Evolutionary conservation across 2,329 filamentous ascomycete species (phyloP), one percentile per base, ranked within the genome.

Genomic region (Piedraia hortae): DNA sequence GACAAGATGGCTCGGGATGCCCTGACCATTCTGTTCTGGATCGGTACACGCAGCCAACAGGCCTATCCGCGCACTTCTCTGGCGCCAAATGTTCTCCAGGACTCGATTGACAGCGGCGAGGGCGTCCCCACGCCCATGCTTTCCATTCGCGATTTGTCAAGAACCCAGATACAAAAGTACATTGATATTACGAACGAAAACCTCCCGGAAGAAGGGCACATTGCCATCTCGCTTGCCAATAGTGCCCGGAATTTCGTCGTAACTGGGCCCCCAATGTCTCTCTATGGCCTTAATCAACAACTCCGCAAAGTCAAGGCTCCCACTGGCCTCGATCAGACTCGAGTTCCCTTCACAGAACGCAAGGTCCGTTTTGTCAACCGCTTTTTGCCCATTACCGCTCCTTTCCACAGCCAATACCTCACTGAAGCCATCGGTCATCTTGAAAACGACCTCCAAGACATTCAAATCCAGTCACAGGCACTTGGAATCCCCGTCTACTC

Each of bases 141-240:
- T 33, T 93, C 85, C 39, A 89, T 97, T 33, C 75, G 85, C 21
- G 85, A 97, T 41, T 62, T 97, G 13, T 71, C 82, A 1, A 64
- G 72, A 38, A 61, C 68, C 19, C 73, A 88, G 34, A 75, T 97
- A 7, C 80, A 97, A 48, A 78, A 82, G 47, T 82, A 93, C 50
- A 89, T 97, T 34, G 72, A 93, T 49, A 73, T 72, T 8, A 97
- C 85, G 32, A 97, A 97, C 48, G 69, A 91, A 44, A 89, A 97
- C 52, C 61, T 97, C 26, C 85, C 85, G 0, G 53, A 72, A 31
- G 80, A 91, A 37, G 67, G 80, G 26, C 85, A 93, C 43, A 91
- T 97, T 42, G 69, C 68, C 42, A 82, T 97, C 36, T 93, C 88
- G 1, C 61, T 97, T 25, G 65, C 91, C 44, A 97, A 97, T 56